Percentiles rank a stretch among this genome's conserved stretches.
Conservation (phyloP, 192 early-diverging fungal genomes). For the Piromyces finnis region DNA sequence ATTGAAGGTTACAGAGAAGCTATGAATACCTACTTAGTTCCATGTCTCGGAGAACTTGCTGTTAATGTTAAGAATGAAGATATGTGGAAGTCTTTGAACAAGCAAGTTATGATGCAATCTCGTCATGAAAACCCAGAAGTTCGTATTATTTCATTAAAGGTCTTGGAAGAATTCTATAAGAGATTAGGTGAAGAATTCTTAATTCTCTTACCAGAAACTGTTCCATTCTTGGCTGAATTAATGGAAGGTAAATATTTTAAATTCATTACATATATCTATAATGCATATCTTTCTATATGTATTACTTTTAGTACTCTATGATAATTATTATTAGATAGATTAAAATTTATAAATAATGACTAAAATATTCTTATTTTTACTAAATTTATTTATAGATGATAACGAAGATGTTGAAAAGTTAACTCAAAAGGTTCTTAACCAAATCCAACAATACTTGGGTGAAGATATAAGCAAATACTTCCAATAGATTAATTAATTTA, state of each 20-base stretch:
- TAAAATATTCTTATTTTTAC: no score
- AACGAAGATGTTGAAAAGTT: conserved; percentile 64
- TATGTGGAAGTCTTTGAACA: conserved; percentile 76
- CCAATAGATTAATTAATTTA: not conserved
- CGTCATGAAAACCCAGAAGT: conserved; percentile 43
- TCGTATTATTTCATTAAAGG: conserved; percentile 48
- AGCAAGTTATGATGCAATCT: conserved; percentile 56
- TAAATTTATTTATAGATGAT: conserved; percentile 42
- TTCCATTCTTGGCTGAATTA: conserved; percentile 83
- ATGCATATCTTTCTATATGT: no score
- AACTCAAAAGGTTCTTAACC: conserved; percentile 59
- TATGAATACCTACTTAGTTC: conserved; percentile 44
- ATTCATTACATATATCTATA: no score
- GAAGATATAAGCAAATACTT: conserved; percentile 20
- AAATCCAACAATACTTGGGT: conserved; percentile 81
- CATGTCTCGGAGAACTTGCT: conserved; percentile 63
- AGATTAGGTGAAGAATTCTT: conserved; percentile 86
- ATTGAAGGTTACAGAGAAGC: conserved; percentile 10
- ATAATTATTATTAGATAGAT: no score
- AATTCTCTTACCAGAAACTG: conserved; percentile 78
- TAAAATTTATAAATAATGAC: no score
- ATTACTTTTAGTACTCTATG: no score
- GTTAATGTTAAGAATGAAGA: conserved; percentile 56
- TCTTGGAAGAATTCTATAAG: conserved; percentile 64
- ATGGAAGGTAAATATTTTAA: conserved; percentile 59